Conservation (phyloP, 805 yeast genomes). For the Tetrapisispora taiwanensis region DNA sequence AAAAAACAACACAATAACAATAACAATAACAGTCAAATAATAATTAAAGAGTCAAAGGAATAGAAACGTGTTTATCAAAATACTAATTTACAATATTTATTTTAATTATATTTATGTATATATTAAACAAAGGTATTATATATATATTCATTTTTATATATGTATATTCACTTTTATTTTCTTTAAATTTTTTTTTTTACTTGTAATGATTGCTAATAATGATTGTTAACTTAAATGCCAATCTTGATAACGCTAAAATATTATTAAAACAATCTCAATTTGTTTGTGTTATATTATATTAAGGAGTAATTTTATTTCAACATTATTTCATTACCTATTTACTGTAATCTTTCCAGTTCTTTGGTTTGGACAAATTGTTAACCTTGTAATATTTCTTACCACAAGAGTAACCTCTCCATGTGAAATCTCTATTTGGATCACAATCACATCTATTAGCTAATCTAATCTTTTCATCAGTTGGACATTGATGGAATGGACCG, state of each 20-base stretch:
- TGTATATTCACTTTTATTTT: too few species aligned
- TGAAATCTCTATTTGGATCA: slow-evolving; percentile 58
- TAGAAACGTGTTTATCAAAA: too few species aligned
- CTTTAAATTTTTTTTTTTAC: too few species aligned
- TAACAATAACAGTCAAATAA: too few species aligned
- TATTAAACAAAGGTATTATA: not conserved
- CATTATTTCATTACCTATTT: not conserved
- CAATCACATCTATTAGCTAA: slow-evolving; percentile 58
- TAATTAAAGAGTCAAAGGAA: too few species aligned
- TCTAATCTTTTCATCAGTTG: slow-evolving; percentile 55
- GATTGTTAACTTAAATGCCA: too few species aligned
- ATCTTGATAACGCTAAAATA: too few species aligned
- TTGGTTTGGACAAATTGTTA: slow-evolving; percentile 47
- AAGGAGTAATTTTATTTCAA: not conserved
- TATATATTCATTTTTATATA: too few species aligned
- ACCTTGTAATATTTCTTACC: slow-evolving; percentile 51
- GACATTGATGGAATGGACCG: slow-evolving; percentile 73
- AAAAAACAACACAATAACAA: not conserved
- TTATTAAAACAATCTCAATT: too few species aligned
- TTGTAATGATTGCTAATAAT: too few species aligned
- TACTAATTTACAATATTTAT: not conserved
- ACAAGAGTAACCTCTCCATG: slow-evolving; percentile 69
- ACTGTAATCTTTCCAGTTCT: slow-evolving; percentile 47
- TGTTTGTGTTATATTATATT: too few species aligned
- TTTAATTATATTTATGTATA: not conserved